Percentiles rank a stretch among this genome's conserved stretches.
phyloP scores from a whole-genome alignment of 306 rosid species.

The Ormosia semicastrata region DNA sequence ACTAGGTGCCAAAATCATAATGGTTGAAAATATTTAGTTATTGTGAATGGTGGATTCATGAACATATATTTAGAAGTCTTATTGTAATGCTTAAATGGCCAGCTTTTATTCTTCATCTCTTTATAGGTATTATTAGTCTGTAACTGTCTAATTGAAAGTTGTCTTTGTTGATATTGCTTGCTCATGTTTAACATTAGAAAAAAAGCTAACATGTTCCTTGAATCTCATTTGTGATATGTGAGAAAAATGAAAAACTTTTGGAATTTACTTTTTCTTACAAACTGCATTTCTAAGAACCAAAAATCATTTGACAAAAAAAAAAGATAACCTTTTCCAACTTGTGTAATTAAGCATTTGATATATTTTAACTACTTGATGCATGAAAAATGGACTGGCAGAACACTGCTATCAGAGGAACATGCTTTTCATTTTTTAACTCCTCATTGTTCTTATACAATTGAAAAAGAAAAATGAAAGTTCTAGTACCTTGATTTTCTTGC shows the following conservation, averaged over 20 bases:
- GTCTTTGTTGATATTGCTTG: constrained; percentile 4
- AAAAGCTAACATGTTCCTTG: constrained; percentile 12
- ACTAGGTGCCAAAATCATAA: background rate
- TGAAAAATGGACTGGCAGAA: constrained; percentile 8
- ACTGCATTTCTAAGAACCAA: background rate
- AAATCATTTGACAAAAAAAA: background rate
- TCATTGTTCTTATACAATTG: background rate
- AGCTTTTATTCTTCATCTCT: background rate
- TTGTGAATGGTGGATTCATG: background rate
- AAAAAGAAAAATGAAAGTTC: background rate
- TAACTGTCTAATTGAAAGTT: constrained; percentile 10
- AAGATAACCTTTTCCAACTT: background rate
- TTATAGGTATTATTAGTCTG: constrained; percentile 1
- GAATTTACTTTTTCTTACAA: background rate
- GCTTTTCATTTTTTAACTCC: background rate
- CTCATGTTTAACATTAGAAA: background rate
- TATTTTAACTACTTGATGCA: background rate
- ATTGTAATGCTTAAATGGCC: background rate
- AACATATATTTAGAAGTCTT: background rate
- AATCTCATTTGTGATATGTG: background rate
- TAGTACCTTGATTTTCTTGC: background rate
- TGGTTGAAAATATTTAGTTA: background rate
- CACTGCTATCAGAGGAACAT: background rate
- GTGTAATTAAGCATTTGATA: background rate
- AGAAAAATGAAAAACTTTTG: background rate